Base-by-base conservation (phyloP, 257 asterid genomes). In the Cruciata laevipes region DNA sequence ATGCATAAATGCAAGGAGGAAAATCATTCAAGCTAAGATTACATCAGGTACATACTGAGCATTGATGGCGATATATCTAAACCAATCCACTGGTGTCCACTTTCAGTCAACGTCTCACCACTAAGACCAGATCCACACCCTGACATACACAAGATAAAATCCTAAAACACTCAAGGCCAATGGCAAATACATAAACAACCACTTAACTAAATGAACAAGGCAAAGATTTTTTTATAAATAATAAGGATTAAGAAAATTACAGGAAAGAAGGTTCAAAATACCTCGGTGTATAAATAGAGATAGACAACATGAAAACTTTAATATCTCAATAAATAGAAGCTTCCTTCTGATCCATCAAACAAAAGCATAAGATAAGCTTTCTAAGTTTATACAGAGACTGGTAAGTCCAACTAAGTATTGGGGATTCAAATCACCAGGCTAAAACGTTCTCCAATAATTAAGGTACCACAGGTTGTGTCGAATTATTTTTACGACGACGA, bases 91-190 rank as follows among this genome's bases (percentile, higher is more conserved):
- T 88, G 95, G 78, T 90, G 96, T 63, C 97, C 99, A 62, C 78
- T 76, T 57, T 94, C 95, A 32, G 95, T 86, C 75, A 94, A 71
- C 33, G 96, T 88, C 80, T 90, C 96, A 68, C 97, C 99, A 33
- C 99, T 94, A 52, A 90, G 88, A 60, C 99, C 99, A 16, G 99
- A 94, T 74, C 99, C 99, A 55, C 99, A 94, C 78, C 99, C 99
- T 94, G 77, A 20, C 14, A 58, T 71, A 73, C 23, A 59, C 20
- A 68, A 42, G 55, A 21, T 18, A 72, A 27, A 49, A 27, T 13
- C 17, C 17, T 42, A 21, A 27, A 27, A 23, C 11, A 3, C n/a
- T 24, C 16, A 16, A 20, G 40, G 55, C 67, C 18, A 63, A 25
- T 1, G 7, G n/a, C 9, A 47, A 17, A 23, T 32, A 16, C 7